These are phyloP conservation scores for Annulohypoxylon maeteangense DNA, from an alignment of 495 filamentous ascomycete species.

Conservation along the genomic window DNA sequence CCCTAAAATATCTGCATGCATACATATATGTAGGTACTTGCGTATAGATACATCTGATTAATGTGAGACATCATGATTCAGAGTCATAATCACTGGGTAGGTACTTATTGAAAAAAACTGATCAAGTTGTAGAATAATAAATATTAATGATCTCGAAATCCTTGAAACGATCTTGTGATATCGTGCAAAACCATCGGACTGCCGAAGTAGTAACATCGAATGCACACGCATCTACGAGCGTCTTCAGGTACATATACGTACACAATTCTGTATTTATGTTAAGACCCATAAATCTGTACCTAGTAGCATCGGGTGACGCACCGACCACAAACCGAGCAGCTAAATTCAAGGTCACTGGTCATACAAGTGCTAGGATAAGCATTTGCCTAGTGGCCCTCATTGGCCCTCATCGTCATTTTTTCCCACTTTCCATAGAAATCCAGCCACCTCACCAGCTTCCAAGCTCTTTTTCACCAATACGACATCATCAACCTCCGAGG, in stretches of 20 bases:
- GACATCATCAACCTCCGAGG: slow-evolving; percentile 24
- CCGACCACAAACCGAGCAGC: slow-evolving; percentile 17
- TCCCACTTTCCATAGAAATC: slow-evolving; percentile 42
- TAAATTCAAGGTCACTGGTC: slow-evolving; percentile 5
- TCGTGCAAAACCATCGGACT: background rate
- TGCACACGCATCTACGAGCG: background rate
- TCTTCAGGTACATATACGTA: background rate
- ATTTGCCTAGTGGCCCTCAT: slow-evolving; percentile 2
- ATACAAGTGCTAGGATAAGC: slow-evolving; percentile 15
- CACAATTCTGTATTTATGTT: background rate
- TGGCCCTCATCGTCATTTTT: slow-evolving; percentile 40
- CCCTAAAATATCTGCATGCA: background rate
- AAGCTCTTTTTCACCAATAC: slow-evolving; percentile 8
- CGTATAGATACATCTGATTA: no score
- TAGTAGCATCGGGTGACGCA: slow-evolving; percentile 34
- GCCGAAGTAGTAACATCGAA: background rate
- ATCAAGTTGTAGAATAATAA: background rate
- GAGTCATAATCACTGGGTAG: no score
- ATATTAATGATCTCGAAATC: background rate
- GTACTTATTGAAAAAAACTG: background rate
- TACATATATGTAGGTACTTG: background rate
- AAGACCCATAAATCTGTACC: background rate
- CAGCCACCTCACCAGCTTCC: slow-evolving; percentile 46
- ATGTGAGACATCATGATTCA: no score
- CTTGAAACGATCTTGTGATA: background rate